Evolutionary conservation across 1,284 basidiomycete genomes (phyloP).

Genomic region (Ustilago nuda): DNA sequence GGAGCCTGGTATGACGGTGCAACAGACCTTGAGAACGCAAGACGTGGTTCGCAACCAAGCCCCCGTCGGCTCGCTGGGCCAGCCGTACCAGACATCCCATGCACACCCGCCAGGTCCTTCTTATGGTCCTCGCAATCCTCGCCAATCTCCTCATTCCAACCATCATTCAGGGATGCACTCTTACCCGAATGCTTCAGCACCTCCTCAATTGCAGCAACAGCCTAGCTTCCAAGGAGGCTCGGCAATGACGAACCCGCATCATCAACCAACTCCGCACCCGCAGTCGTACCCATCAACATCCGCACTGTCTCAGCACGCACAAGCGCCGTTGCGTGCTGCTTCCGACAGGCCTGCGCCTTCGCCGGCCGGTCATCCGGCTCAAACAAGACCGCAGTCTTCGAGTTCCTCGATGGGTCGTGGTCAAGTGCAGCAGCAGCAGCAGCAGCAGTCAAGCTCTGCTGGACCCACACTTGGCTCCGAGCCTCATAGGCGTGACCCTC

Average conservation of each 20-base stretch:
- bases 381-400: constrained; percentile 24
- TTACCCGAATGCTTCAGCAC: constrained; percentile 24
- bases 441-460: constrained; percentile 4
- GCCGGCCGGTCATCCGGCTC: constrained; percentile 11
- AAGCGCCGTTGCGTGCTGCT: constrained; percentile 2
- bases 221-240: constrained; percentile 18
- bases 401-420: constrained; percentile 20
- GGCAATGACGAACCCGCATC: constrained; percentile 23
- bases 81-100: constrained; percentile 18
- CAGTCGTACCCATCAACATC: constrained; percentile 33
- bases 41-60: constrained; percentile 40
- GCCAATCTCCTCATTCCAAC: constrained; percentile 23
- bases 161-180: constrained; percentile 23
- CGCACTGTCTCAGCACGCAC: constrained; percentile 18
- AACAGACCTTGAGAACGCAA: constrained; percentile 57
- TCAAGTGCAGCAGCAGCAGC: constrained; percentile 15
- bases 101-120: constrained; percentile 37
- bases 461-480: constrained; percentile 14
- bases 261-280: constrained; percentile 30
- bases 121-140: constrained; percentile 47
- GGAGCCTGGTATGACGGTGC: constrained; percentile 65
- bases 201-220: constrained; percentile 33
- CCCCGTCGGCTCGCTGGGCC: constrained; percentile 15
- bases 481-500: constrained; percentile 31
- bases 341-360: constrained; percentile 1